Conservation (phyloP, 192 early-diverging fungal genomes). For the Coemansia asiatica region DNA sequence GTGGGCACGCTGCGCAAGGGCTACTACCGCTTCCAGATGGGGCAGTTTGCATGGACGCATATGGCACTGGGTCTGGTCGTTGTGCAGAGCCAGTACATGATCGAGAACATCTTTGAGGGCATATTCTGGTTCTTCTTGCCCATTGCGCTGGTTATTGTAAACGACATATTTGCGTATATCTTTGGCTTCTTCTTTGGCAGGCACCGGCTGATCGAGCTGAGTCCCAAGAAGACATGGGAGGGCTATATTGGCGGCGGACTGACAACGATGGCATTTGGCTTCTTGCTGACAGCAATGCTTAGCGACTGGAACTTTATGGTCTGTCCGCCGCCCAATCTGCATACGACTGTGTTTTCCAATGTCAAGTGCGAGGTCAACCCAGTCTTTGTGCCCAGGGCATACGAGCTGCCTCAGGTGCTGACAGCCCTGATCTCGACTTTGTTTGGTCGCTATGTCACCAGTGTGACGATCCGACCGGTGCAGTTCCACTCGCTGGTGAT, state of each 20-base stretch:
- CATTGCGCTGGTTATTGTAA: conserved; percentile 83
- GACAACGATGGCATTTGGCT: conserved; percentile 85
- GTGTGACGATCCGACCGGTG: conserved; percentile 77
- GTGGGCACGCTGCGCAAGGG: conserved; percentile 90
- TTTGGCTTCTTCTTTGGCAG: conserved; percentile 95
- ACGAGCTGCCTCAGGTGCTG: conserved; percentile 41
- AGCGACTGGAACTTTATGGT: conserved; percentile 64
- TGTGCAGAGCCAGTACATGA: conserved; percentile 90
- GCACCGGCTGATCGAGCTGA: conserved; percentile 88
- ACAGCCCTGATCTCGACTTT: conserved; percentile 20
- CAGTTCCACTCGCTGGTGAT: conserved; percentile 87
- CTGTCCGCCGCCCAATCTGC: conserved; percentile 64
- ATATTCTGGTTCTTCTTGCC: conserved; percentile 97
- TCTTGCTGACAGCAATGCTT: conserved; percentile 60
- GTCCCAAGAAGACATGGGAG: conserved; percentile 98
- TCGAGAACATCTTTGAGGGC: conserved; percentile 97
- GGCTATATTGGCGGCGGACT: conserved; percentile 90
- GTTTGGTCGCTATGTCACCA: conserved; percentile 38
- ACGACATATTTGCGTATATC: conserved; percentile 95
- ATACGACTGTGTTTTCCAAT: conserved; percentile 54
- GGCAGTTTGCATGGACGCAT: conserved; percentile 96
- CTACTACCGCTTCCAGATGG: conserved; percentile 92
- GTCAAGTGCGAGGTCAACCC: conserved; percentile 61
- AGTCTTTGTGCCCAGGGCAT: conserved; percentile 59
- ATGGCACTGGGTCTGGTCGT: conserved; percentile 93